Evolutionary conservation across 441 rosid species (phyloP), one percentile per base, ranked within the genome.

Genomic region (Gossypium schwendimanii): DNA sequence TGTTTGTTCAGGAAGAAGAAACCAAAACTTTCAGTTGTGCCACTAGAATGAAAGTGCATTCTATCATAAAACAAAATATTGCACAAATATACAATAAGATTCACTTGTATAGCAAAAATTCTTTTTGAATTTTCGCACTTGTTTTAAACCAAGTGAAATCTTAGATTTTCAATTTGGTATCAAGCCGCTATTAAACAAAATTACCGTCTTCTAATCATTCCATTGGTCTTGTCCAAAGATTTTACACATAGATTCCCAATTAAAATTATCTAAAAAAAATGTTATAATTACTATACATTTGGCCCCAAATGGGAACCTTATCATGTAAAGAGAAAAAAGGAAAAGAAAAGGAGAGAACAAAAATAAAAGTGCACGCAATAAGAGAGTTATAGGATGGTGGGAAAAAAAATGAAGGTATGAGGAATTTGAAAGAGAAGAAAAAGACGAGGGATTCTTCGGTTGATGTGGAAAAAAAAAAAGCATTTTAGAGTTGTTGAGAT

Each of bases 71-170:
- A 85, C 73, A 88, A 77, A 61, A 88, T 78, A 77, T 90, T 26
- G 95, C 8, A 77, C 89, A 50, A 90, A 65, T 73, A 83, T 71
- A 80, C 83, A 84, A 73, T 82, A 84, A 0, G 91, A 85, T 76
- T 90, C 86, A 0, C 83, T 18, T 0, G 88, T 49, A 49, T 81
- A 89, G 24, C 70, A 58, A 74, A 80, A 86, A 3, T 79, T 84
- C 82, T 70, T 63, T 39, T 49, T 69, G 80, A 61, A 72, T 75
- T 79, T 77, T 86, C 4, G 84, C 86, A 90, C 84, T 55, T 82
- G 49, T 73, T 80, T 82, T 14, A 90, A 59, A 67, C 81, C 86
- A 70, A 81, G 66, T 78, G 87, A 80, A 82, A 83, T 81, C 85
- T 77, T 81, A 6, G 89, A 75, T 54, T 82, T 87, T 86, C 83